phyloP scores from a whole-genome alignment of 768 basidiomycete species.

The Tephrocybe sp. region DNA sequence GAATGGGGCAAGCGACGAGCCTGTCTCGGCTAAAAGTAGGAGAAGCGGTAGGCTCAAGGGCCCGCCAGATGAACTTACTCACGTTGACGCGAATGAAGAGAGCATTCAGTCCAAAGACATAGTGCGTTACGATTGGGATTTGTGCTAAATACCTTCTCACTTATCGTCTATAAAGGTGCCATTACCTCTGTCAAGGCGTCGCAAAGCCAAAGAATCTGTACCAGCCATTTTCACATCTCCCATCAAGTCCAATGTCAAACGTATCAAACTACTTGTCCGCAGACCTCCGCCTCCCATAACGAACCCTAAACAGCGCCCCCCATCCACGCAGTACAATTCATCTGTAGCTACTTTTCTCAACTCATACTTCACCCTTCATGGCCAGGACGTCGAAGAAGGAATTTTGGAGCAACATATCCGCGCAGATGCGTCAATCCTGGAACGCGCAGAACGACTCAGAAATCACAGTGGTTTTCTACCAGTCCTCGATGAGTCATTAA shows the following conservation, averaged over 20 bases:
- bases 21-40: slow-evolving; percentile 10
- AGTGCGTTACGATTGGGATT: not conserved
- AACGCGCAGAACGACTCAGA: slow-evolving; percentile 32
- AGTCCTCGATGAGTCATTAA: slow-evolving; percentile 34
- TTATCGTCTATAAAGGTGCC: not conserved
- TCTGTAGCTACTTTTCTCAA: slow-evolving; percentile 58
- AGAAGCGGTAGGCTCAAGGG: slow-evolving; percentile 19
- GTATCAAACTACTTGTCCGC: slow-evolving; percentile 68
- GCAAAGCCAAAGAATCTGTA: not conserved
- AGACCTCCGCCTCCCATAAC: slow-evolving; percentile 60
- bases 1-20: slow-evolving; percentile 10
- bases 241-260: slow-evolving; percentile 46
- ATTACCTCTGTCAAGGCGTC: slow-evolving; percentile 4
- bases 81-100: not conserved
- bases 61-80: slow-evolving; percentile 3
- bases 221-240: slow-evolving; percentile 16
- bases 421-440: slow-evolving; percentile 33
- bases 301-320: slow-evolving; percentile 68
- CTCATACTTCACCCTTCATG: slow-evolving; percentile 60
- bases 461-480: slow-evolving; percentile 39
- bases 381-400: slow-evolving; percentile 44
- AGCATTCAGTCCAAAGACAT: not conserved
- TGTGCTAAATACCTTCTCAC: not conserved
- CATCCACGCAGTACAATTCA: slow-evolving; percentile 45
- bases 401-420: slow-evolving; percentile 20